These are phyloP conservation scores for Starmerella vaccinii DNA, from an alignment of 805 yeast species.

Conservation along the genomic window DNA sequence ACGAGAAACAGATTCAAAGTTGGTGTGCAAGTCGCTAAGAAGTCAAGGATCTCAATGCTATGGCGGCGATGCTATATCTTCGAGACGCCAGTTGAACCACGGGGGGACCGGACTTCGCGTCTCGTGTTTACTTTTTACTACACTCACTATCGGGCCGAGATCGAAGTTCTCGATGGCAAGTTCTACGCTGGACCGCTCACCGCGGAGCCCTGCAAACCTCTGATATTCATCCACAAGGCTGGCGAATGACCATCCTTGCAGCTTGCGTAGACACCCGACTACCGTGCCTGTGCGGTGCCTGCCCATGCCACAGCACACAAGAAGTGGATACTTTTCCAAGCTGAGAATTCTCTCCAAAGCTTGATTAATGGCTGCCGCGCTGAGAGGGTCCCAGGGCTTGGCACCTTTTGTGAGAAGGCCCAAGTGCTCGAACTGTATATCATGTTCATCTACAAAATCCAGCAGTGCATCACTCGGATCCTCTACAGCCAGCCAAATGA, in stretches of 20 bases:
- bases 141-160: slow-evolving; percentile 32
- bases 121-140: neutral
- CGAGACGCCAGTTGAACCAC: slow-evolving; percentile 16
- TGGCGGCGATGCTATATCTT: neutral
- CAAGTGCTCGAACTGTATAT: slow-evolving; percentile 69
- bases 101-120: slow-evolving; percentile 14
- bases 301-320: slow-evolving; percentile 98
- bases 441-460: slow-evolving; percentile 64
- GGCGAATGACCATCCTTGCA: slow-evolving; percentile 98
- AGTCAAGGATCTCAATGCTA: neutral
- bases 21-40: too few species aligned
- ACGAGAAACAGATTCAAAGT: too few species aligned
- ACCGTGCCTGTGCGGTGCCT: slow-evolving; percentile 96
- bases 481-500: slow-evolving; percentile 90
- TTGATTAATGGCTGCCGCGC: slow-evolving; percentile 66
- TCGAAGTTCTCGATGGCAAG: slow-evolving; percentile 70
- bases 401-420: slow-evolving; percentile 73
- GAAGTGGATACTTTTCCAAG: slow-evolving; percentile 64
- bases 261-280: slow-evolving; percentile 79
- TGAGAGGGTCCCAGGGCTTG: slow-evolving; percentile 94
- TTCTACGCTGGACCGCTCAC: slow-evolving; percentile 88
- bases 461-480: slow-evolving; percentile 86
- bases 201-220: slow-evolving; percentile 83
- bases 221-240: slow-evolving; percentile 87
- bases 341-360: slow-evolving; percentile 70